Conservation (phyloP, 163 green algal species). For the Smithsoniella earleae region DNA sequence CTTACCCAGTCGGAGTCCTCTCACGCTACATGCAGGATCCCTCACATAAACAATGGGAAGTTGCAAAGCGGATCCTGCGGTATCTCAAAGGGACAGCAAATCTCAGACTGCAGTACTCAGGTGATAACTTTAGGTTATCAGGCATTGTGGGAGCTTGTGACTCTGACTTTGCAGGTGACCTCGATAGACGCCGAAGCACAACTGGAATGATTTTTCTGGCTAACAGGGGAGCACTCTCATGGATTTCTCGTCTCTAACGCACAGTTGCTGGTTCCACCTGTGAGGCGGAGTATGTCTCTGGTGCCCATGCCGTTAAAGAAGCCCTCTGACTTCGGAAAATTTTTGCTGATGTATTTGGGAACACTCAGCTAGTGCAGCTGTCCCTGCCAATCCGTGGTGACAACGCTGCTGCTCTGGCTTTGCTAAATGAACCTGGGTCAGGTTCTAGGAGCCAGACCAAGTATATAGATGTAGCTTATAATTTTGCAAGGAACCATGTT, state of each 20-base stretch:
- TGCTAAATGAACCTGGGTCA: constrained; percentile 32
- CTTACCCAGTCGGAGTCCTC: constrained; percentile 36
- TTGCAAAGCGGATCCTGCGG: constrained; percentile 37
- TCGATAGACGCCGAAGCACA: constrained; percentile 36
- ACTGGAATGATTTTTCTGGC: constrained; percentile 39
- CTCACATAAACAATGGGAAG: constrained; percentile 34
- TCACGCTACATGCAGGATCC: constrained; percentile 37
- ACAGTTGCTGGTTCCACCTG: constrained; percentile 41
- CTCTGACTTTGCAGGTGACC: constrained; percentile 37
- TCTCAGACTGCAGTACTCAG: constrained; percentile 31
- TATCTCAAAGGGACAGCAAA: constrained; percentile 36
- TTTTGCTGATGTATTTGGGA: constrained; percentile 32
- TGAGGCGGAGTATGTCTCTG: constrained; percentile 51
- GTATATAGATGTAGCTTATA: background rate
- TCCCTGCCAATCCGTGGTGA: constrained; percentile 31
- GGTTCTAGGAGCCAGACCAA: background rate
- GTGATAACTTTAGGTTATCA: constrained; percentile 2
- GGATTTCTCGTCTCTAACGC: constrained; percentile 39
- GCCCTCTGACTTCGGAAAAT: constrained; percentile 41
- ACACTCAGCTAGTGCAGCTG: background rate
- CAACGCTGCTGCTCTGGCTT: constrained; percentile 34
- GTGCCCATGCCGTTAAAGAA: constrained; percentile 36
- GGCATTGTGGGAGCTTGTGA: constrained; percentile 44
- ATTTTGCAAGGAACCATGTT: background rate
- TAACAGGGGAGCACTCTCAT: constrained; percentile 37